phyloP scores from a whole-genome alignment of 1,284 basidiomycete genomes.

The Cutaneotrichosporon cyanovorans region DNA sequence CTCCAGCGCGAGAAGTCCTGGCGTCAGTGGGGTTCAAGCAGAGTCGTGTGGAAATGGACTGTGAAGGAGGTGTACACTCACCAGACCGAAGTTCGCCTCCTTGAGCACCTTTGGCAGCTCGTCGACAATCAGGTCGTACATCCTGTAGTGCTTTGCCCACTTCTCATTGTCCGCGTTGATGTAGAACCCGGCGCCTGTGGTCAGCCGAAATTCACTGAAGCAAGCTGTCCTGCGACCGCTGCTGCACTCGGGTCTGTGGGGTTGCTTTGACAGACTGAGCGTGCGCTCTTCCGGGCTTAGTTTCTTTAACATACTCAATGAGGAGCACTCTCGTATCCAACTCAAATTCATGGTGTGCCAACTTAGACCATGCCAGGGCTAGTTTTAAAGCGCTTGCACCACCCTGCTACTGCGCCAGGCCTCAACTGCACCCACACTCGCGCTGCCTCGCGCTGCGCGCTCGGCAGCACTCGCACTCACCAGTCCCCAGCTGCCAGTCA shows the following conservation, averaged over 20 bases:
- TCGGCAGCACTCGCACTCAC: conserved; percentile 35
- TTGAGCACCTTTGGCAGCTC: conserved; percentile 74
- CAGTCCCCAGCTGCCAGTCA: conserved; percentile 88
- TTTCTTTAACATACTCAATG: too few relatives aligned
- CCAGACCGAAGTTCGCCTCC: conserved; percentile 56
- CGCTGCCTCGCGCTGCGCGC: background rate
- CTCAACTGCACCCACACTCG: background rate
- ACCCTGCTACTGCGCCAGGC: background rate
- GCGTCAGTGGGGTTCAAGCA: background rate
- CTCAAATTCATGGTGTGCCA: too few relatives aligned
- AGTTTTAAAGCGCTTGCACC: too few relatives aligned
- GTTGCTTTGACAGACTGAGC: too few relatives aligned
- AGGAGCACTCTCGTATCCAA: too few relatives aligned
- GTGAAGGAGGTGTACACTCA: conserved; percentile 14
- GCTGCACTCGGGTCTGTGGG: too few relatives aligned
- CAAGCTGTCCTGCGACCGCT: background rate
- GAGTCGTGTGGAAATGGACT: too few relatives aligned
- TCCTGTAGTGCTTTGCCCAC: conserved; percentile 80
- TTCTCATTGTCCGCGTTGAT: conserved; percentile 74
- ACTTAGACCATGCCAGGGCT: too few relatives aligned
- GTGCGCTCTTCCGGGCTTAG: too few relatives aligned
- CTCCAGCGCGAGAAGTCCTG: conserved; percentile 48
- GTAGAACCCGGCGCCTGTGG: conserved; percentile 81
- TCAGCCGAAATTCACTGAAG: background rate
- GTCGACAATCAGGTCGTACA: conserved; percentile 71